Evolutionary conservation across 2,329 filamentous ascomycete species (phyloP), one percentile per base, ranked within the genome.

Genomic region (Lomentospora prolificans): DNA sequence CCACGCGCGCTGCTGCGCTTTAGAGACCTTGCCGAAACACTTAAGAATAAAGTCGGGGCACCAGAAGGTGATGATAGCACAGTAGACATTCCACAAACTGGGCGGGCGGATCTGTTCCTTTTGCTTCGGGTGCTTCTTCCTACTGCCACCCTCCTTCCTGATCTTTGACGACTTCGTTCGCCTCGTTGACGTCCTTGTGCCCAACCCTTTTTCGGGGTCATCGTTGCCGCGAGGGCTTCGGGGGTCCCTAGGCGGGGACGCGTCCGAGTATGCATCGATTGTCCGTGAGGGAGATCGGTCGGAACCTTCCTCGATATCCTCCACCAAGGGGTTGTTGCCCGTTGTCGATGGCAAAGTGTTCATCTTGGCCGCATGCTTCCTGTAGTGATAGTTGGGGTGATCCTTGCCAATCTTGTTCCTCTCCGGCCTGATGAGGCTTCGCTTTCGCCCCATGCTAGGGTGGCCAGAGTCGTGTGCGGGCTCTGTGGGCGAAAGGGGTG

Each of bases 351-450:
- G 94, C 61, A 90, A 77, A 4, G 90, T 87, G 56, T 86, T 80
- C 90, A 99, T 96, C 61, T 92, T 88, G 64, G 90, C 88, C 8
- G 95, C 90, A 80, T 96, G 91, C 68, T 95, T 88, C 62, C 90
- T 85, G 71, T 99, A 99, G 72, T 96, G 82, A 67, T 96, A 99
- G 69, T 97, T 95, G 12, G 91, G 90, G 67, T 97, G 90, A 63
- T 91, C 87, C 60, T 80, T 84, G 63, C 91, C 87, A 62, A 95
- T 89, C 62, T 87, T 83, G 64, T 87, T 87, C 61, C 94, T 83
- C 72, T 99, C 94, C 1, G 94, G 94, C 59, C 88, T 81, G 66
- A 99, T 85, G 60, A 99, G 75, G 69, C 89, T 96, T 67, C 87
- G 84, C 72, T 97, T 97, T 63, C 91, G 84, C 58, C 72, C 66